These are phyloP conservation scores for Tolypocladium nubicola DNA, from an alignment of 2,329 filamentous ascomycete genomes.

Conservation along the genomic window DNA sequence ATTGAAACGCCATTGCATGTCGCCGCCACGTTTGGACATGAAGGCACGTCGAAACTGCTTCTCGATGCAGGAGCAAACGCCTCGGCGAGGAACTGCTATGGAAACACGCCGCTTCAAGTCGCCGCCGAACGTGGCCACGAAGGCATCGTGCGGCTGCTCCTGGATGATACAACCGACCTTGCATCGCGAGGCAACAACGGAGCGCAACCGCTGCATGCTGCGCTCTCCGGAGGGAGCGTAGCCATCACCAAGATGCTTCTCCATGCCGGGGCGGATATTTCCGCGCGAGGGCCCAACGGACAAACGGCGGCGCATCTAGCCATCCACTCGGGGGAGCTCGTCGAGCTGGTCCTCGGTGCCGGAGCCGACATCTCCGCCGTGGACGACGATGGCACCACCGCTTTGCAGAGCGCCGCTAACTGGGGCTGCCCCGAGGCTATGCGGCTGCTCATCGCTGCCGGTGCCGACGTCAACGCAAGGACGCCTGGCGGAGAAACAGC, in stretches of 20 bases:
- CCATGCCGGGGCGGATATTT: background rate
- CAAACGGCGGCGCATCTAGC: too few species aligned
- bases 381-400: too few species aligned
- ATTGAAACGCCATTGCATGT: background rate
- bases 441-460: too few species aligned
- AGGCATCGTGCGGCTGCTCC: background rate
- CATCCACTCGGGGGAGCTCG: too few species aligned
- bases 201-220: background rate
- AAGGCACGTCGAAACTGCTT: background rate
- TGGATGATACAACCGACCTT: background rate
- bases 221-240: background rate
- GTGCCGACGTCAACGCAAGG: too few species aligned
- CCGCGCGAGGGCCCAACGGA: too few species aligned
- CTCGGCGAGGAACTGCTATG: background rate
- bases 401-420: too few species aligned
- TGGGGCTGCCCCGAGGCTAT: too few species aligned
- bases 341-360: too few species aligned
- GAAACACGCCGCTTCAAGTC: background rate
- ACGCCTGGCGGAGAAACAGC: too few species aligned
- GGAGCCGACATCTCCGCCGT: too few species aligned
- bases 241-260: background rate
- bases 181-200: background rate
- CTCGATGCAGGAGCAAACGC: background rate
- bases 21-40: background rate
- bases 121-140: background rate